phyloP scores from a whole-genome alignment of 164 flowering plant genomes.

The Tetracentron sinense region DNA sequence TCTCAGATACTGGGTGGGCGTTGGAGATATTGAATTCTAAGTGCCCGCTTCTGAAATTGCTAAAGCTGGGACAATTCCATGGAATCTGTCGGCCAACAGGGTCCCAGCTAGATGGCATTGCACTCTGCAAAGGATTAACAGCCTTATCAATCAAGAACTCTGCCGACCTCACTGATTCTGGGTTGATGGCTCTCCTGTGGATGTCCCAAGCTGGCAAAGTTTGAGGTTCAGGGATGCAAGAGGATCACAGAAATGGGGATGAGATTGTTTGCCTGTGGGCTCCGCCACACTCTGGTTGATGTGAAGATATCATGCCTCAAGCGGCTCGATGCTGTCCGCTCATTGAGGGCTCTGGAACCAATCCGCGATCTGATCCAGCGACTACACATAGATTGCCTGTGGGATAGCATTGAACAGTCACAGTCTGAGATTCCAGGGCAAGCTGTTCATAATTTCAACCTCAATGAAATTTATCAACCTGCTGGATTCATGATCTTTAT shows the following conservation, averaged over 20 bases:
- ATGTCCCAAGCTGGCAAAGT: constrained; percentile 53
- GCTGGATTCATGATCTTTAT: background rate
- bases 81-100: constrained; percentile 59
- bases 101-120: constrained; percentile 66
- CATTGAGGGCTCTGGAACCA: constrained; percentile 66
- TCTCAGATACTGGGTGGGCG: constrained; percentile 50
- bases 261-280: constrained; percentile 53
- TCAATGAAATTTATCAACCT: constrained; percentile 21
- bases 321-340: constrained; percentile 48
- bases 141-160: constrained; percentile 59
- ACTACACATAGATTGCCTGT: constrained; percentile 80
- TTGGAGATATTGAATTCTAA: constrained; percentile 52
- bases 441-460: constrained; percentile 30
- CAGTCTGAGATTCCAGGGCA: constrained; percentile 12
- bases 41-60: constrained; percentile 51
- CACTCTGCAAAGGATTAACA: constrained; percentile 56
- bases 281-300: constrained; percentile 50
- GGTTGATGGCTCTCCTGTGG: constrained; percentile 65
- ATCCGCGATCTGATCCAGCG: constrained; percentile 47
- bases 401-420: constrained; percentile 36
- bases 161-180: constrained; percentile 65
- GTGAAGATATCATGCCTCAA: constrained; percentile 69
- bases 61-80: constrained; percentile 77
- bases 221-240: constrained; percentile 72
- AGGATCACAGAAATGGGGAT: constrained; percentile 60